phyloP scores from a whole-genome alignment of 2,329 filamentous ascomycete species.

The Trematosphaeria pertusa region DNA sequence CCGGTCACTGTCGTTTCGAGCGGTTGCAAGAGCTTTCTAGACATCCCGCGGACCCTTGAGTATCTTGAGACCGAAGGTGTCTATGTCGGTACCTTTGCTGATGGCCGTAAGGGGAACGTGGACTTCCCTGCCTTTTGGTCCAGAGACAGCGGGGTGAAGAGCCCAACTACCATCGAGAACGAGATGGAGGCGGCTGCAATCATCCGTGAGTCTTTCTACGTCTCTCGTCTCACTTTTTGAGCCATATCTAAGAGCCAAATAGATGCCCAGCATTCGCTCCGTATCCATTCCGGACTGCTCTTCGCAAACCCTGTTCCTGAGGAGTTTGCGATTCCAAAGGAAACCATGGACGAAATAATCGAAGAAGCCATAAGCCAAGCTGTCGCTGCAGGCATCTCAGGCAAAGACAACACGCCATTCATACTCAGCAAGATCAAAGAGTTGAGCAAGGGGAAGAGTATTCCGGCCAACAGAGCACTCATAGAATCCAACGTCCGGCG shows the following conservation, averaged over 20 bases:
- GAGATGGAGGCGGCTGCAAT: constrained; percentile 89
- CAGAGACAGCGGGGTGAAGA: constrained; percentile 81
- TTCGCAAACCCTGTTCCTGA: constrained; percentile 89
- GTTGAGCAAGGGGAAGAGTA: constrained; percentile 73
- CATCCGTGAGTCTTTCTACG: constrained; percentile 62
- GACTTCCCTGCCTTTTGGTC: constrained; percentile 96
- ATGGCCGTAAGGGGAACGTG: constrained; percentile 73
- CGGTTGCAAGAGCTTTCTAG: constrained; percentile 95
- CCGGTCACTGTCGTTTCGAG: constrained; percentile 87
- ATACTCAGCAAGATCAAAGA: constrained; percentile 80
- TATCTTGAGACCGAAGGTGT: constrained; percentile 77
- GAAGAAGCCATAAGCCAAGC: constrained; percentile 49
- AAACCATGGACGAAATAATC: constrained; percentile 50
- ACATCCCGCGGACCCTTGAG: constrained; percentile 89
- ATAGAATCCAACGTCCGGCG: constrained; percentile 71
- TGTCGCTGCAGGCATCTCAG: constrained; percentile 59
- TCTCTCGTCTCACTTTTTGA: background rate
- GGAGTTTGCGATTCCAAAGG: constrained; percentile 71
- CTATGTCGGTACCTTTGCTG: constrained; percentile 86
- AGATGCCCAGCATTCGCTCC: constrained; percentile 76
- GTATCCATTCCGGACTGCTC: constrained; percentile 78
- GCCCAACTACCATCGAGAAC: constrained; percentile 75
- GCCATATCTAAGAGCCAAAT: background rate
- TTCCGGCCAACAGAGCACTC: constrained; percentile 75
- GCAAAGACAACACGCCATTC: constrained; percentile 84